Evolutionary conservation across 2,329 filamentous ascomycete species (phyloP).

Genomic region (Colletotrichum tamarilloi): DNA sequence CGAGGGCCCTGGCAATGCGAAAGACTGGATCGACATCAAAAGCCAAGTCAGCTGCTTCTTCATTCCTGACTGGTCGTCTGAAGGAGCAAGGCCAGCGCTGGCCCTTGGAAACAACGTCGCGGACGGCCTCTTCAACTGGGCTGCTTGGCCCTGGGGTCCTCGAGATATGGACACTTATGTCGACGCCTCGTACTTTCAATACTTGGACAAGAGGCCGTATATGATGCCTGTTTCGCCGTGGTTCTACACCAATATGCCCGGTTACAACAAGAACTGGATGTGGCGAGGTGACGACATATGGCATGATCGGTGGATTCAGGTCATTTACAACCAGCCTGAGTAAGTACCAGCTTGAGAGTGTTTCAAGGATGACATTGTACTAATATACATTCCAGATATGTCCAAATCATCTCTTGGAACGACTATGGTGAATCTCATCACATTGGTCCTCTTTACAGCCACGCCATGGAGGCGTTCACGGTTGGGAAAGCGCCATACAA

Average conservation of each 20-base stretch:
- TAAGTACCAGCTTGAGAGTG: slow-evolving; percentile 42
- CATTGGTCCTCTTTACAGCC: slow-evolving; percentile 55
- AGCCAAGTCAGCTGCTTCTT: slow-evolving; percentile 51
- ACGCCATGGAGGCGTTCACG: slow-evolving; percentile 34
- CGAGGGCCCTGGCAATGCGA: slow-evolving; percentile 52
- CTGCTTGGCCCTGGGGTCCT: slow-evolving; percentile 46
- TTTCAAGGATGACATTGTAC: slow-evolving; percentile 65
- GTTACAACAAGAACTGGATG: slow-evolving; percentile 65
- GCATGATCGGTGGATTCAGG: slow-evolving; percentile 65
- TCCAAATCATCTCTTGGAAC: slow-evolving; percentile 56
- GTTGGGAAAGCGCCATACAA: slow-evolving; percentile 50
- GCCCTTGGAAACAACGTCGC: slow-evolving; percentile 54
- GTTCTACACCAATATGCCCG: slow-evolving; percentile 69
- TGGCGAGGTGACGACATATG: slow-evolving; percentile 70
- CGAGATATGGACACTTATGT: slow-evolving; percentile 33
- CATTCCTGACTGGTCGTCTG: slow-evolving; percentile 56
- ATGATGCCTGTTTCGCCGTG: slow-evolving; percentile 68
- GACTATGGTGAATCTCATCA: slow-evolving; percentile 67
- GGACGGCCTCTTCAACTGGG: slow-evolving; percentile 51
- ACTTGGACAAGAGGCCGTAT: slow-evolving; percentile 59
- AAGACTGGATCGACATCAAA: slow-evolving; percentile 56
- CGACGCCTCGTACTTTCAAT: slow-evolving; percentile 35
- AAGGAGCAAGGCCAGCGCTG: slow-evolving; percentile 43
- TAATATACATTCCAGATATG: slow-evolving; percentile 55
- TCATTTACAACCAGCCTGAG: slow-evolving; percentile 68